phyloP scores from a whole-genome alignment of 1,139 yeast species.

The Blastobotrys indianensis region DNA sequence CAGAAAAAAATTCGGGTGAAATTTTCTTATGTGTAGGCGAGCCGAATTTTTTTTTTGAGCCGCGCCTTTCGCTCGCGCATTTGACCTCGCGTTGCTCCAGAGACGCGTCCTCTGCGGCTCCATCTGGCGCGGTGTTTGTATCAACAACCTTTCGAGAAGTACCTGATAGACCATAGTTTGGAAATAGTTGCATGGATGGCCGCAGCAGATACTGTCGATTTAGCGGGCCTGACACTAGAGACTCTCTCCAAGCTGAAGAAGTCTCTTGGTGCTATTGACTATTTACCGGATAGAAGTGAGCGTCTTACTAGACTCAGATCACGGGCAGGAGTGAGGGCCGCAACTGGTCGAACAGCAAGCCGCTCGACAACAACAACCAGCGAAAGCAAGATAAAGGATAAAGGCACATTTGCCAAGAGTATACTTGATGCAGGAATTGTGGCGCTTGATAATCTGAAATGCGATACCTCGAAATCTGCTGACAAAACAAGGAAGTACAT shows the following conservation, averaged over 20 bases:
- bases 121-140: background rate
- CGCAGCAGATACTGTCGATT: slow-evolving; percentile 12
- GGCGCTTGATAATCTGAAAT: slow-evolving; percentile 13
- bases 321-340: slow-evolving; percentile 1
- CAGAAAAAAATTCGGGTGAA: background rate
- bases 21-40: background rate
- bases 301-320: slow-evolving; percentile 9
- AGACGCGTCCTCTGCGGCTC: background rate
- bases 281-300: background rate
- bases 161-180: background rate
- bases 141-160: background rate
- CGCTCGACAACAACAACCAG: background rate
- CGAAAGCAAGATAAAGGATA: background rate
- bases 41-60: slow-evolving; percentile 3
- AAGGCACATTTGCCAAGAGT: background rate
- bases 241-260: slow-evolving; percentile 14
- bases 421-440: background rate
- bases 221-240: slow-evolving; percentile 15
- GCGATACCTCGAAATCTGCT: slow-evolving; percentile 4
- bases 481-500: slow-evolving; percentile 13
- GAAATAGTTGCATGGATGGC: slow-evolving; percentile 1
- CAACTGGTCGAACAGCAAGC: background rate
- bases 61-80: background rate
- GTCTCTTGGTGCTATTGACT: slow-evolving; percentile 9
- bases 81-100: background rate